Evolutionary conservation across 805 yeast genomes (phyloP), one percentile per base, ranked within the genome.

Genomic region (Dipodascopsis tothii): DNA sequence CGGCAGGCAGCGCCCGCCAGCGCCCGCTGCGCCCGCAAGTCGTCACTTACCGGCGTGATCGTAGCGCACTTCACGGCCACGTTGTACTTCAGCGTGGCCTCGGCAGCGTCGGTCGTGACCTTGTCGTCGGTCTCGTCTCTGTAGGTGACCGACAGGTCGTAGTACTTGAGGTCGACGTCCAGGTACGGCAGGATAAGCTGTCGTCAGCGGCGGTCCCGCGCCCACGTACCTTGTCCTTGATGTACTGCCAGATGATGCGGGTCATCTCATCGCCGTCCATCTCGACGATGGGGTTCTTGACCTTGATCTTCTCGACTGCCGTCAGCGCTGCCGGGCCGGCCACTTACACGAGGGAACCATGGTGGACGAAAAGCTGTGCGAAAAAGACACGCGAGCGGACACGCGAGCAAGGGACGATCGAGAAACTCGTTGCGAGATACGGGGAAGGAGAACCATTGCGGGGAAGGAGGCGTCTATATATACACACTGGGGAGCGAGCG

Each of bases 191-290:
- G 68, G 60, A 90, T 79, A 65, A 90, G 75, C 67, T 47, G 30
- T 9, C 9, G 30, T 25, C 30, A 25, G 30, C 30, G 9, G 9
- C 30, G 9, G 30, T 25, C 9, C 14, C 11, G 9, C 11, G 30
- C 9, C 30, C 30, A 25, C 9, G 21, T 40, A 47, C 51, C 40
- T 85, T 77, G 55, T 85, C 90, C 64, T 82, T 84, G 68, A 90
- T 90, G 58, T 80, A 66, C 56, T 84, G 74, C 97, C 97, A 90
- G 71, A 90, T 90, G 65, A 90, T 86, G 63, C 96, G 75, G 61
- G 97, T 90, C 84, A 83, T 85, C 69, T 90, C 97, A 66, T 90
- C 97, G 52, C 97, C 97, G 59, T 90, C 97, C 83, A 90, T 78
- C 65, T 90, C 97, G 52, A 90, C 97, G 56, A 90, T 77, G 53